Base-by-base conservation (phyloP, 23 red algal genomes). In the Gracilaria domingensis region DNA sequence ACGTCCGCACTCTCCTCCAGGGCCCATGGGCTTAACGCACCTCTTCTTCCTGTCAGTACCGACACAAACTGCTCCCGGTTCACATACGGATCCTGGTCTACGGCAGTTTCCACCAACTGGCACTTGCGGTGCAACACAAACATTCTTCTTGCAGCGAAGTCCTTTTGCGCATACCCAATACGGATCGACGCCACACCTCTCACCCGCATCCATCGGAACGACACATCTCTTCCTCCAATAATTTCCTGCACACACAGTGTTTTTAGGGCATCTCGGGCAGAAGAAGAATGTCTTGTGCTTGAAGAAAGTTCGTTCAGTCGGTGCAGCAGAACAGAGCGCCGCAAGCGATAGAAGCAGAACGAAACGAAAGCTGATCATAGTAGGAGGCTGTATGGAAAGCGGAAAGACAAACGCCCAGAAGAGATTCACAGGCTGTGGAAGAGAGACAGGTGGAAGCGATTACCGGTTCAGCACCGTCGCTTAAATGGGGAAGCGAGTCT, bases 91-190 rank as follows among this genome's bases (percentile, higher is more conserved):
- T 0, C 74, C 87, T 49, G 32, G 50, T 6, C 45, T 72, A 13
- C 13, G 1, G 18, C 79, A 82, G 21, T 59, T 33, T 9, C 79
- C 79, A 16, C 79, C 79, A 45, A 25, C 4, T 0, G 79, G 79
- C 3, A 82, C 49, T 37, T 82, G 38, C 12, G 65, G 54, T 12
- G 20, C 14, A 4, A 12, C 28, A 23, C 84, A 88, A 8, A 38
- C 45, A 25, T 35, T 26, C 16, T 51, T 17, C 4, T 32, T 18
- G 61, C 82, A 86, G 20, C 26, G 16, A 2, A 86, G 82, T 5
- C 82, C 82, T 29, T 7, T 40, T 20, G 42, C 82, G 26, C 82
- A 86, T 6, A 74, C 50, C 82, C 82, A 86, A 64, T 49, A 86
- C 5, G 82, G 82, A 24, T 86, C 82, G 20, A 16, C 34, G 5